These are phyloP conservation scores for Eutreptiella sp. DNA, from an alignment of 208 protist species.

Conservation along the genomic window DNA sequence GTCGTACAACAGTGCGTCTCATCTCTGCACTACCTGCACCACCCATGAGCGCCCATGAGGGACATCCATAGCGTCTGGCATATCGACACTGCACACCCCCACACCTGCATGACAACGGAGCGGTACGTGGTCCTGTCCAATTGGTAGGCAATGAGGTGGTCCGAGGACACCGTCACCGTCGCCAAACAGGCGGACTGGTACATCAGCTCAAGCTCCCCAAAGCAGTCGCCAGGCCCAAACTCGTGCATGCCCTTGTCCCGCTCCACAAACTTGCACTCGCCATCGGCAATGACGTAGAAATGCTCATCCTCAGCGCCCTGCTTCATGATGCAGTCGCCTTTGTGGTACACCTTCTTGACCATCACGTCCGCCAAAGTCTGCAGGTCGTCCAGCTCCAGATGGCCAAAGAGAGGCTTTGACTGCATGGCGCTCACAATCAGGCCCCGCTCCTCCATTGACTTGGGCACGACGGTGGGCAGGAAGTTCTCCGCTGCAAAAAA, in stretches of 20 bases:
- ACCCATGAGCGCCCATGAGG: too few relatives aligned
- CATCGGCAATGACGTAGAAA: conserved; percentile 73
- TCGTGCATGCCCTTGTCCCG: conserved; percentile 74
- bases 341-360: conserved; percentile 49
- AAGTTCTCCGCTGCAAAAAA: too few relatives aligned
- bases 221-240: conserved; percentile 66
- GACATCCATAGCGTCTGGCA: too few relatives aligned
- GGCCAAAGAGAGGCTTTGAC: too few relatives aligned
- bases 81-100: too few relatives aligned
- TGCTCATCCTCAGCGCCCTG: conserved; percentile 58
- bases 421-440: too few relatives aligned
- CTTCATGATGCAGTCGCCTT: conserved; percentile 59
- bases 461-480: too few relatives aligned
- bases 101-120: conserved; percentile 80
- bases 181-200: conserved; percentile 75
- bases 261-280: conserved; percentile 70
- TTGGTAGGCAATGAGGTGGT: conserved; percentile 64
- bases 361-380: conserved; percentile 52
- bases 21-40: too few relatives aligned
- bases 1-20: too few relatives aligned
- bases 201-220: conserved; percentile 77
- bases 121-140: conserved; percentile 80
- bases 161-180: conserved; percentile 66
- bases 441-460: too few relatives aligned
- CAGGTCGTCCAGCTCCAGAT: conserved; percentile 48